These are phyloP conservation scores for Monascus purpureus DNA, from an alignment of 495 filamentous ascomycete species.

Conservation along the genomic window DNA sequence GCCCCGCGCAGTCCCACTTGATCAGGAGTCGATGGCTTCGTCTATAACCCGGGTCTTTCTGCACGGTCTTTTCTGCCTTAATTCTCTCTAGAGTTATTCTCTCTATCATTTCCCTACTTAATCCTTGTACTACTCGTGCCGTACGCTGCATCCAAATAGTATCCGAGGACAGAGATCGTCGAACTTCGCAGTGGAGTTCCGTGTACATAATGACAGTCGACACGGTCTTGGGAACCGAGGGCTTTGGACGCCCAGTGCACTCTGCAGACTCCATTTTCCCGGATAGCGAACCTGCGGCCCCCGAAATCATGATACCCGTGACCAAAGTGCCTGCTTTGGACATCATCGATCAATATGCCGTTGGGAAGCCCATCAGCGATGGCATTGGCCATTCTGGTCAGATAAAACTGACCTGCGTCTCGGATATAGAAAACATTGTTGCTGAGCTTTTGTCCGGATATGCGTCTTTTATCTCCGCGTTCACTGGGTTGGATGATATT, in stretches of 20 bases:
- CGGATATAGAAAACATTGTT: constrained; percentile 3
- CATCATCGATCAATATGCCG: constrained; percentile 11
- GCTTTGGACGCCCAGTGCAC: not conserved
- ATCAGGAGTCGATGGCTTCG: not conserved
- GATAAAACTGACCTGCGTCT: constrained; percentile 4
- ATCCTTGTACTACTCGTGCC: not conserved
- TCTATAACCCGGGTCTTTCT: not conserved
- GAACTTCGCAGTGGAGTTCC: not conserved
- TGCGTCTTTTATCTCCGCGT: constrained; percentile 9
- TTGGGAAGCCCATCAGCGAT: constrained; percentile 1
- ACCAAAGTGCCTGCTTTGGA: constrained; percentile 15
- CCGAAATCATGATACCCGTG: constrained; percentile 1
- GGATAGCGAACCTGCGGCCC: not conserved
- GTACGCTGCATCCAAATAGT: not conserved
- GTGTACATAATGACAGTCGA: not conserved
- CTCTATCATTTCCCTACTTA: not conserved
- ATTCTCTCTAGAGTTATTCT: not conserved
- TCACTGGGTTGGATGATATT: constrained; percentile 12
- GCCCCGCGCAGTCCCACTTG: not conserved
- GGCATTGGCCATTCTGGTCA: constrained; percentile 2
- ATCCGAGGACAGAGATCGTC: not conserved
- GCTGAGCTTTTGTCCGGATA: constrained; percentile 8
- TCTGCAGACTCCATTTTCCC: not conserved
- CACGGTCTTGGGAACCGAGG: not conserved
- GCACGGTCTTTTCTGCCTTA: not conserved